Conservation (phyloP, 495 filamentous ascomycete genomes). For the Podospora fimiseda region DNA sequence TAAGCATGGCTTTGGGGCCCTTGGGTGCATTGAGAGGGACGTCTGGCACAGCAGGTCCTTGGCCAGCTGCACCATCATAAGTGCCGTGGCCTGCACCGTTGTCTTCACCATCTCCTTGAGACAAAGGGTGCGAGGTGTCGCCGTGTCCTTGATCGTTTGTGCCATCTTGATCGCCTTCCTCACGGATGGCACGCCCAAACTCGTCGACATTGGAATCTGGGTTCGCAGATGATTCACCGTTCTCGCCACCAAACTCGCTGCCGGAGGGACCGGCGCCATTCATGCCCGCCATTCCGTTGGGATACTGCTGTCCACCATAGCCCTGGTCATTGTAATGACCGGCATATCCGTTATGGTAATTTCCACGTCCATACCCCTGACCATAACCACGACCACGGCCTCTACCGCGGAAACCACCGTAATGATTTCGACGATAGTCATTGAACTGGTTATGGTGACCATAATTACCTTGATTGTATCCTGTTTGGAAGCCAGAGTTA, state of each 20-base stretch:
- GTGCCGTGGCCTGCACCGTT: neutral
- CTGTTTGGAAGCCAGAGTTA: conserved; percentile 65
- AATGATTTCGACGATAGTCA: conserved; percentile 53
- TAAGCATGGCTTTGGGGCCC: conserved; percentile 87
- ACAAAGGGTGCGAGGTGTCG: conserved; percentile 23
- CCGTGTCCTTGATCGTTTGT: neutral
- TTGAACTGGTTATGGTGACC: conserved; percentile 53
- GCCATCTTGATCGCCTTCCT: conserved; percentile 16
- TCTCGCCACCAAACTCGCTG: conserved; percentile 12
- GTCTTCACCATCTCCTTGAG: conserved; percentile 13
- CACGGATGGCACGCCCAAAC: conserved; percentile 45
- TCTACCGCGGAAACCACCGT: conserved; percentile 48
- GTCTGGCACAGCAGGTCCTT: conserved; percentile 27
- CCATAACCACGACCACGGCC: conserved; percentile 60
- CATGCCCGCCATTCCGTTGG: conserved; percentile 18
- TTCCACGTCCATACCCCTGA: conserved; percentile 49
- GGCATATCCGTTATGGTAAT: conserved; percentile 24
- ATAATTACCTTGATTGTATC: conserved; percentile 57
- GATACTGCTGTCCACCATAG: conserved; percentile 15
- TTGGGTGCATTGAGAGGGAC: conserved; percentile 67
- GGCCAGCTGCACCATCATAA: conserved; percentile 1
- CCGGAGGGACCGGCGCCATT: conserved; percentile 7
- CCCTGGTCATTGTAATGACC: conserved; percentile 25
- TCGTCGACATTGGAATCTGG: conserved; percentile 41
- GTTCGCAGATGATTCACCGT: conserved; percentile 4